Evolutionary conservation across 2,329 filamentous ascomycete species (phyloP).

Genomic region (Fonsecaea multimorphosa): DNA sequence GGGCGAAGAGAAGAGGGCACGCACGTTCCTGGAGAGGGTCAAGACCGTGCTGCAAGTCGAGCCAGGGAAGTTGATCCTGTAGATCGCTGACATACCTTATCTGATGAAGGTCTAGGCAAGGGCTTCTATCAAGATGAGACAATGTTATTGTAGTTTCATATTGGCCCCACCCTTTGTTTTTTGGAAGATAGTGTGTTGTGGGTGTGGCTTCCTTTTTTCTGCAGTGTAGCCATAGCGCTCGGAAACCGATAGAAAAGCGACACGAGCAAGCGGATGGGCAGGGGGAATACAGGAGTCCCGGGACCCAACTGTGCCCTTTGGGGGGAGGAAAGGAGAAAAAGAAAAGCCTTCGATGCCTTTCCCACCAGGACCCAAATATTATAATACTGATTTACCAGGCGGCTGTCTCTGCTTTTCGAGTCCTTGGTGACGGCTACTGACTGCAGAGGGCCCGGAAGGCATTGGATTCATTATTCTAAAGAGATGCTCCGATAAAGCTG

Average conservation of each 20-base stretch:
- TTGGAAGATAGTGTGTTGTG: not conserved
- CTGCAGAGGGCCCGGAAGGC: too few relatives aligned
- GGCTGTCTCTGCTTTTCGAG: too few relatives aligned
- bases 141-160: not conserved
- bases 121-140: not conserved
- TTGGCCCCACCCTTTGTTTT: not conserved
- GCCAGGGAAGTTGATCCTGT: constrained; percentile 73
- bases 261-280: not conserved
- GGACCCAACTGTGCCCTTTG: too few relatives aligned
- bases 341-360: too few relatives aligned
- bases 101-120: not conserved
- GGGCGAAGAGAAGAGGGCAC: constrained; percentile 80
- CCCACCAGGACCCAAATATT: too few relatives aligned
- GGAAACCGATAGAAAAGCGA: not conserved
- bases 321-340: too few relatives aligned
- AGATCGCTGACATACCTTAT: constrained; percentile 23
- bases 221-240: not conserved
- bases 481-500: not conserved
- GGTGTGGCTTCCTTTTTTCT: not conserved
- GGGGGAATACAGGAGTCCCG: too few relatives aligned
- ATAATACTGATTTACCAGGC: too few relatives aligned
- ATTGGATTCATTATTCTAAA: constrained; percentile 34
- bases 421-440: too few relatives aligned
- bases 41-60: constrained; percentile 83
- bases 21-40: constrained; percentile 81